phyloP scores from a whole-genome alignment of 495 filamentous ascomycete species.

The Cairneyella variabilis region DNA sequence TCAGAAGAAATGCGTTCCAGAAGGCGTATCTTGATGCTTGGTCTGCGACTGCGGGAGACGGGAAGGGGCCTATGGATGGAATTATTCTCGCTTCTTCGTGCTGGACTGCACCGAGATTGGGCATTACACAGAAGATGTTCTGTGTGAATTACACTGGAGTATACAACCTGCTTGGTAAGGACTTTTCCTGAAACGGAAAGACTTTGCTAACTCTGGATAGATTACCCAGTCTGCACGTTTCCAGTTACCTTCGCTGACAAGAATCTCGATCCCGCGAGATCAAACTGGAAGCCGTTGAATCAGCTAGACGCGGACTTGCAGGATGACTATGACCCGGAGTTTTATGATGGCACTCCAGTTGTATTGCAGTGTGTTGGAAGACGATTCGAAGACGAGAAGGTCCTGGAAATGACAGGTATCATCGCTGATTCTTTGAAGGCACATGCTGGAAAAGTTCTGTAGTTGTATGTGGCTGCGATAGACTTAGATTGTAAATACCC shows the following conservation, averaged over 20 bases:
- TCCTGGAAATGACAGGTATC: conserved; percentile 34
- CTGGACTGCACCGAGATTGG: conserved; percentile 24
- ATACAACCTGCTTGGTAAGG: conserved; percentile 23
- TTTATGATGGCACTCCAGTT: conserved; percentile 44
- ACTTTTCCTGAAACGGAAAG: not conserved
- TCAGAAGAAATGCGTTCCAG: conserved; percentile 45
- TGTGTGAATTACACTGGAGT: conserved; percentile 25
- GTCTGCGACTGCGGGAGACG: conserved; percentile 32
- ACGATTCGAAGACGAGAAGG: conserved; percentile 46
- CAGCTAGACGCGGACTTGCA: conserved; percentile 18
- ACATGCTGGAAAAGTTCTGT: not conserved
- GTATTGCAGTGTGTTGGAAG: conserved; percentile 45
- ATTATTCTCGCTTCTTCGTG: conserved; percentile 15
- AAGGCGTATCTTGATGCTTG: conserved; percentile 56
- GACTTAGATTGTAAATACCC: not conserved
- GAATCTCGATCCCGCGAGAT: conserved; percentile 30
- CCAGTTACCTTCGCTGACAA: conserved; percentile 26
- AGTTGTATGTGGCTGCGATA: too few relatives aligned
- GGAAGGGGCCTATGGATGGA: conserved; percentile 30
- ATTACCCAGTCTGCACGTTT: conserved; percentile 26
- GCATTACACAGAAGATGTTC: conserved; percentile 23
- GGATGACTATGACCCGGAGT: conserved; percentile 36
- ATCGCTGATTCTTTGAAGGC: conserved; percentile 20
- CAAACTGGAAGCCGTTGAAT: conserved; percentile 29
- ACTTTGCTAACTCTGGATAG: conserved; percentile 12